Evolutionary conservation across 345 rosid species (phyloP).

Genomic region (Gossypium rotundifolium): DNA sequence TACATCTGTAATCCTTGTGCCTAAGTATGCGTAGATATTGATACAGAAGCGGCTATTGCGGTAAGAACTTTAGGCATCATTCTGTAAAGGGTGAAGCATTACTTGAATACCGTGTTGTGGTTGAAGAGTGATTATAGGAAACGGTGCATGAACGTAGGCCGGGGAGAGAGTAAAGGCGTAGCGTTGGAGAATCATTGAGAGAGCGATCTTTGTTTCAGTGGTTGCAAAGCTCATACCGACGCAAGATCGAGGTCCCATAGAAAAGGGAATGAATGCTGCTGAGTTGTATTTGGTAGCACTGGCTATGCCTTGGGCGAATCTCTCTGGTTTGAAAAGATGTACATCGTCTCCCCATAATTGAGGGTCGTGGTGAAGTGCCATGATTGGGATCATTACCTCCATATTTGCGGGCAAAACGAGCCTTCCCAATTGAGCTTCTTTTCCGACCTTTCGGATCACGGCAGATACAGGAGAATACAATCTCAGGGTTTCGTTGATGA

Average conservation of each 20-base stretch:
- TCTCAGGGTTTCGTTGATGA: constrained; percentile 26
- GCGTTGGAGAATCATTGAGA: constrained; percentile 43
- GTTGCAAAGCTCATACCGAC: constrained; percentile 32
- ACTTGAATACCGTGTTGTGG: constrained; percentile 19
- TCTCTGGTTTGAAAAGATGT: constrained; percentile 37
- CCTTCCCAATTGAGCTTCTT: constrained; percentile 25
- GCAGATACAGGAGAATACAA: constrained; percentile 31
- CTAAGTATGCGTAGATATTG: not conserved
- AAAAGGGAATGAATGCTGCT: constrained; percentile 35
- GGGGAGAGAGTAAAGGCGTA: constrained; percentile 34
- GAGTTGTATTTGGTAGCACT: constrained; percentile 36
- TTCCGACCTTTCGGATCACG: constrained; percentile 10
- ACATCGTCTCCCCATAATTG: constrained; percentile 40
- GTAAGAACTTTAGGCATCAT: not conserved
- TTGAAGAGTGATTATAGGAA: not conserved
- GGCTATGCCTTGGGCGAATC: constrained; percentile 39
- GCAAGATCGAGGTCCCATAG: constrained; percentile 35
- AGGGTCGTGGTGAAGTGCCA: constrained; percentile 34
- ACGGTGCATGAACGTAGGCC: constrained; percentile 33
- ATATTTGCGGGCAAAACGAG: constrained; percentile 23
- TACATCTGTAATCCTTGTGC: not conserved
- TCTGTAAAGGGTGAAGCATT: not conserved
- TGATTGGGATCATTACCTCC: constrained; percentile 6
- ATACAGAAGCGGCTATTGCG: not conserved
- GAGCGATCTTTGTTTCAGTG: constrained; percentile 34